Evolutionary conservation across 257 asterid genomes (phyloP), one percentile per base, ranked within the genome.

Genomic region (Ocimum tenuiflorum): DNA sequence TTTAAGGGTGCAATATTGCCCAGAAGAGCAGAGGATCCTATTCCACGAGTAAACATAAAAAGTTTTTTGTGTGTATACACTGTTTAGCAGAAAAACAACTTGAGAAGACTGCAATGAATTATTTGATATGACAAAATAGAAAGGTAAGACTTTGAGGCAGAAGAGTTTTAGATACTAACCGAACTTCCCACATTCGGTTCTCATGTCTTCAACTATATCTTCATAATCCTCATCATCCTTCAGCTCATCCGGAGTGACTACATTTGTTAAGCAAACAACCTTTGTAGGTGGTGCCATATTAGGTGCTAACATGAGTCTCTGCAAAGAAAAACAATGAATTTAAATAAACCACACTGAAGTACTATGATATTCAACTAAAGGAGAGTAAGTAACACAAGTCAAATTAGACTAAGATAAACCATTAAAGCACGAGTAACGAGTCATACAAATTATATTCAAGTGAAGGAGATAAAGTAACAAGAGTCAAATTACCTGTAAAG

Each of bases 161-260:
- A 31, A 20, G 53, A 9, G 33, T 22, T 24, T 9, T 29, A 27
- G 50, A 31, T 13, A 65, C 59, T 80, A 49, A 82, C 88, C 88
- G 52, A 79, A 82, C 67, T 88, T 88, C 58, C 82, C 97, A 75
- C 99, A 87, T 76, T 94, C 97, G 33, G 73, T 63, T 80, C 84
- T 91, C 95, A 91, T 91, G 79, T 88, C 97, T 71, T 86, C 97
- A 53, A 90, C 42, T 75, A 88, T 88, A 71, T 90, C 97, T 74
- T 82, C 92, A 47, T 88, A 90, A 63, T 90, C 96, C 20, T 86
- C 86, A 5, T 90, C 91, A 47, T 86, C 85, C 67, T 67, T 84
- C 67, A 90, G 92, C 80, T 88, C 96, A 6, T 90, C 95, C 4
- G 76, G 68, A 42, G 67, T 75, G 60, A 90, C 89, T 75, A 86